A percentile compares a stretch with the other conserved stretches of the same genome.
Evolutionary conservation across 352 stramenopile species (phyloP).

Genomic region (Pythium dissotocum): DNA sequence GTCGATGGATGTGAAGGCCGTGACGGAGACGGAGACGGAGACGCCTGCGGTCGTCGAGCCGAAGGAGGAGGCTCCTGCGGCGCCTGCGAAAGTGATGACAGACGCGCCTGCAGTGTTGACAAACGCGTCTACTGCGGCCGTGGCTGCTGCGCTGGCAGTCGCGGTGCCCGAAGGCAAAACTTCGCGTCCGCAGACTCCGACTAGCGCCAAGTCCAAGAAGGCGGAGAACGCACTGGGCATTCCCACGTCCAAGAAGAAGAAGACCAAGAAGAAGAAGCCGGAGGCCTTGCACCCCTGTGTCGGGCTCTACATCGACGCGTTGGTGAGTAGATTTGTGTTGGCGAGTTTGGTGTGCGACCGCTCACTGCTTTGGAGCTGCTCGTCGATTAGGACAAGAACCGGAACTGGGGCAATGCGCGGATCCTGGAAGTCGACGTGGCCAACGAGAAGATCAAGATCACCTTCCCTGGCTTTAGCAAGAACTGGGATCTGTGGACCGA

Average conservation of each 20-base stretch:
- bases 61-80: background rate
- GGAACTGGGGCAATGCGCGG: constrained; percentile 65
- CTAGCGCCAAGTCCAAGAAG: constrained; percentile 10
- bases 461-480: constrained; percentile 70
- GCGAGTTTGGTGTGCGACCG: background rate
- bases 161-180: background rate
- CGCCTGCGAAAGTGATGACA: background rate
- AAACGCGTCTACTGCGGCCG: background rate
- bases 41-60: background rate
- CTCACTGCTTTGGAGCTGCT: background rate
- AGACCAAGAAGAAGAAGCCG: constrained; percentile 29
- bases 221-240: constrained; percentile 24
- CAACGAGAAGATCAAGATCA: constrained; percentile 67
- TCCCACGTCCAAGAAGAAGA: constrained; percentile 29
- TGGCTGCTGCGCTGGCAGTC: background rate
- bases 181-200: constrained; percentile 14
- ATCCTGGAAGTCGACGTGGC: constrained; percentile 65
- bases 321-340: constrained; percentile 29
- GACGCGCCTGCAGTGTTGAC: background rate
- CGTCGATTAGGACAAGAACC: constrained; percentile 55
- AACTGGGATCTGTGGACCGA: constrained; percentile 79
- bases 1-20: background rate
- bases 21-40: background rate
- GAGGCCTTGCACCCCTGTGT: constrained; percentile 37
- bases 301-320: constrained; percentile 65